phyloP scores from a whole-genome alignment of 306 rosid species.

The Quercus engelmannii region DNA sequence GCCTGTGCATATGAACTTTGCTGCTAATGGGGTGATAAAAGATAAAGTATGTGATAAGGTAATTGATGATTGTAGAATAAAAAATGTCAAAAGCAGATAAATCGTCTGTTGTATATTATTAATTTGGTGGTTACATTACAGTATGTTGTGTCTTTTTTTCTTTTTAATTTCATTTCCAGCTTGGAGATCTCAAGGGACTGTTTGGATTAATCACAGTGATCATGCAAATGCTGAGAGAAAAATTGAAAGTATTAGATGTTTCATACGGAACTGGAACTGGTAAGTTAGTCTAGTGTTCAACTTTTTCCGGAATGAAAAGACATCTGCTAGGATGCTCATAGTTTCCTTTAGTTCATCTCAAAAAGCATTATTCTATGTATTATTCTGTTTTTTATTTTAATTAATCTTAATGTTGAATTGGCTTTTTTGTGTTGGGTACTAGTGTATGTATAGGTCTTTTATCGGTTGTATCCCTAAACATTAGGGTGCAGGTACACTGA shows the following conservation, averaged over 20 bases:
- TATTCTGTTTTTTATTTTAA: not conserved
- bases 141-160: not conserved
- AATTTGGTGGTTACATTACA: conserved; percentile 17
- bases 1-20: not conserved
- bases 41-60: not conserved
- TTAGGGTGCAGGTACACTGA: not conserved
- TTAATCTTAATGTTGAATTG: not conserved
- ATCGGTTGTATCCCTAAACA: not conserved
- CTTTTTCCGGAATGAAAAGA: conserved; percentile 12
- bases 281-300: conserved; percentile 17
- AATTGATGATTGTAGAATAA: not conserved
- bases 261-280: conserved; percentile 81
- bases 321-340: not conserved
- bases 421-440: not conserved
- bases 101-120: conserved; percentile 3
- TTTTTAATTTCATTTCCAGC: conserved; percentile 38
- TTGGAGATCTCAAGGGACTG: conserved; percentile 90
- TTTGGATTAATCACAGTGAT: conserved; percentile 72
- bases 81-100: not conserved
- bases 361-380: not conserved
- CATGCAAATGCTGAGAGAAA: conserved; percentile 77
- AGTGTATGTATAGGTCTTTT: not conserved
- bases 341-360: not conserved
- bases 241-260: conserved; percentile 70
- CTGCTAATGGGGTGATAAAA: not conserved